A percentile compares a stretch with the other conserved stretches of the same genome.
These are phyloP conservation scores for Spirogloea muscicola DNA, from an alignment of 139 green algal genomes.

Conservation along the genomic window DNA sequence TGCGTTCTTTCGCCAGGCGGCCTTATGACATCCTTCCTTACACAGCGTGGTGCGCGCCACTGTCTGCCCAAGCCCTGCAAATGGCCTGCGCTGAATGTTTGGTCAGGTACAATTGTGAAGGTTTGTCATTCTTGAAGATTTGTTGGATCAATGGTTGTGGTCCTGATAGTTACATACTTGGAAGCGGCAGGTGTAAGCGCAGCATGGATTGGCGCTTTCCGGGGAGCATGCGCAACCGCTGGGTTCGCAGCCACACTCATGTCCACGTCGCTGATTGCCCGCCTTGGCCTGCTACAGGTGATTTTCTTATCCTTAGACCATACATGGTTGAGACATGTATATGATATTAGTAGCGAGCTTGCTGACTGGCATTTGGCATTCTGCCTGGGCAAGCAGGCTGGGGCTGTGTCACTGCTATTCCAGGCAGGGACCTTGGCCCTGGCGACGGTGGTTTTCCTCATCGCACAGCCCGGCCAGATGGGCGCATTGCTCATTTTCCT, in stretches of 20 bases:
- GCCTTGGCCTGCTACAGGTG: constrained; percentile 40
- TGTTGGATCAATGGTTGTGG: too few relatives aligned
- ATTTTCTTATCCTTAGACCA: neutral
- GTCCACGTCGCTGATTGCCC: constrained; percentile 26
- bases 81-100: too few relatives aligned
- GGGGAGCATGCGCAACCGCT: constrained; percentile 38
- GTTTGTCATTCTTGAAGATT: too few relatives aligned
- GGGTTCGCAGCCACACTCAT: constrained; percentile 39
- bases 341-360: too few relatives aligned
- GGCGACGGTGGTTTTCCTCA: constrained; percentile 1
- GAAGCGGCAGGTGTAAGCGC: constrained; percentile 28
- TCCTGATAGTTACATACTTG: too few relatives aligned
- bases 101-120: too few relatives aligned
- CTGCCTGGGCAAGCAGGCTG: constrained; percentile 10
- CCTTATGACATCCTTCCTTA: constrained; percentile 49
- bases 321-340: too few relatives aligned
- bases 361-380: too few relatives aligned
- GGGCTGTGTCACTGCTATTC: constrained; percentile 19
- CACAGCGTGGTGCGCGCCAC: constrained; percentile 21
- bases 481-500: constrained; percentile 15
- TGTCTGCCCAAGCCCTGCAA: too few relatives aligned
- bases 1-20: constrained; percentile 42
- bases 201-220: constrained; percentile 32
- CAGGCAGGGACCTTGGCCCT: constrained; percentile 3
- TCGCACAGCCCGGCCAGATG: neutral